These are phyloP conservation scores for Penicillium taxi DNA, from an alignment of 495 filamentous ascomycete species.

Conservation along the genomic window DNA sequence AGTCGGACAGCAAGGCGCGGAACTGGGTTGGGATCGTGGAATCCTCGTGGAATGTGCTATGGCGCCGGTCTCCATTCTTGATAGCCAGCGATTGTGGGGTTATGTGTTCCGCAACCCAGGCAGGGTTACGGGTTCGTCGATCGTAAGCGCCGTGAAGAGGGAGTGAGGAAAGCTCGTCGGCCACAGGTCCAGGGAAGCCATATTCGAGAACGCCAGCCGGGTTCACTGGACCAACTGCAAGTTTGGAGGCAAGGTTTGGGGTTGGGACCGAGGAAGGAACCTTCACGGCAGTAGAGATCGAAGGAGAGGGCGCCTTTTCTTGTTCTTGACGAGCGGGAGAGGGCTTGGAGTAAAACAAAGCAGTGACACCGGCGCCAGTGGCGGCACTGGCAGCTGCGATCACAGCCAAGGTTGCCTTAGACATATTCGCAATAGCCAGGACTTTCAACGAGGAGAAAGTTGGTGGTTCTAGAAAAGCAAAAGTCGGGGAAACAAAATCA, in stretches of 20 bases:
- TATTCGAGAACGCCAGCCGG: slow-evolving; percentile 90
- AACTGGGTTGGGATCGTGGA: slow-evolving; percentile 69
- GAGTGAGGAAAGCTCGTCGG: slow-evolving; percentile 66
- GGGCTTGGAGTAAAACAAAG: slow-evolving; percentile 63
- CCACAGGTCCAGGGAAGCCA: slow-evolving; percentile 87
- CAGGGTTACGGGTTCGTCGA: slow-evolving; percentile 81
- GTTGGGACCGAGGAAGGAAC: slow-evolving; percentile 25
- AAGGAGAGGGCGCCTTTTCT: slow-evolving; percentile 35
- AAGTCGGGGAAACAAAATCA: no score
- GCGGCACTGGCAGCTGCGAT: slow-evolving; percentile 86
- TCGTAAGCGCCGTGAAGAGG: slow-evolving; percentile 83
- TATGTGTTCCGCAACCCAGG: slow-evolving; percentile 97
- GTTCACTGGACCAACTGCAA: slow-evolving; percentile 54
- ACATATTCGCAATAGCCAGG: slow-evolving; percentile 47
- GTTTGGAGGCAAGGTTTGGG: slow-evolving; percentile 35
- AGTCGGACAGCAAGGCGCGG: slow-evolving; percentile 84
- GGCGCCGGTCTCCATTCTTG: slow-evolving; percentile 72
- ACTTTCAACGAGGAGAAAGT: no score
- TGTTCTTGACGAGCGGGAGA: slow-evolving; percentile 25
- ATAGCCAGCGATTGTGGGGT: slow-evolving; percentile 73
- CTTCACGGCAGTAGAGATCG: slow-evolving; percentile 14
- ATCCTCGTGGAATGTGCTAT: slow-evolving; percentile 81
- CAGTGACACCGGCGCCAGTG: slow-evolving; percentile 77
- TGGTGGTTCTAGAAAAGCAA: no score
- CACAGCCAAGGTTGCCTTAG: slow-evolving; percentile 77